phyloP scores from a whole-genome alignment of 2,329 filamentous ascomycete species.

The Ceratocystis huliohia region DNA sequence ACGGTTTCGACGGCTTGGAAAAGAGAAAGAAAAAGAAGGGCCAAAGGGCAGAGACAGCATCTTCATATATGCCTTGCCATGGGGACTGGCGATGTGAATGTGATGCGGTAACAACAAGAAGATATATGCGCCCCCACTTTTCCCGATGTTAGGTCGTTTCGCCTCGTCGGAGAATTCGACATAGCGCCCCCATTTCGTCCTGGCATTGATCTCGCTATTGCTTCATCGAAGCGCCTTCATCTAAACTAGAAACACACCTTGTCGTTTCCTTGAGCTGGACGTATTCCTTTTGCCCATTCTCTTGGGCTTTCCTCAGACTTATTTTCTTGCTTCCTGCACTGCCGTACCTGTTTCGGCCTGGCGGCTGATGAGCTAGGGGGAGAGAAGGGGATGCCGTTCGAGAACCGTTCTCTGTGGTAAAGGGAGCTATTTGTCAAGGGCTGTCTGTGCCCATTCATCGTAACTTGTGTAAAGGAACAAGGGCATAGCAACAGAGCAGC shows the following conservation, averaged over 20 bases:
- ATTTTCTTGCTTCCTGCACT: neutral
- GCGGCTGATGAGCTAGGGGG: neutral
- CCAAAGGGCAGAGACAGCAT: neutral
- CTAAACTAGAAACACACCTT: conserved; percentile 8
- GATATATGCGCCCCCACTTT: neutral
- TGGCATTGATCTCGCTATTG: conserved; percentile 15
- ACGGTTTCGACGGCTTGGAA: neutral
- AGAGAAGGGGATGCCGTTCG: neutral
- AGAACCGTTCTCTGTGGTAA: neutral
- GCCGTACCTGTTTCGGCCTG: neutral
- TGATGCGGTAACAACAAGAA: neutral
- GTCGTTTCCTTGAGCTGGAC: neutral
- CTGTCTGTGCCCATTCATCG: conserved; percentile 5
- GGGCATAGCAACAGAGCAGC: neutral
- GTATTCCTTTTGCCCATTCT: neutral
- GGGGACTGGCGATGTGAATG: neutral
- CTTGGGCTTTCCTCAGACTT: neutral
- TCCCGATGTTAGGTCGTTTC: conserved; percentile 2
- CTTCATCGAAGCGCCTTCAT: conserved; percentile 13
- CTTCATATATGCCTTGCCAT: neutral
- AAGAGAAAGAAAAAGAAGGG: neutral
- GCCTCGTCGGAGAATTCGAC: conserved; percentile 12
- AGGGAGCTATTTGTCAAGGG: neutral
- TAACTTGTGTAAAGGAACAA: neutral
- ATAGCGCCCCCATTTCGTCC: neutral